phyloP scores from a whole-genome alignment of 768 basidiomycete species.

The Kwoniella pini region DNA sequence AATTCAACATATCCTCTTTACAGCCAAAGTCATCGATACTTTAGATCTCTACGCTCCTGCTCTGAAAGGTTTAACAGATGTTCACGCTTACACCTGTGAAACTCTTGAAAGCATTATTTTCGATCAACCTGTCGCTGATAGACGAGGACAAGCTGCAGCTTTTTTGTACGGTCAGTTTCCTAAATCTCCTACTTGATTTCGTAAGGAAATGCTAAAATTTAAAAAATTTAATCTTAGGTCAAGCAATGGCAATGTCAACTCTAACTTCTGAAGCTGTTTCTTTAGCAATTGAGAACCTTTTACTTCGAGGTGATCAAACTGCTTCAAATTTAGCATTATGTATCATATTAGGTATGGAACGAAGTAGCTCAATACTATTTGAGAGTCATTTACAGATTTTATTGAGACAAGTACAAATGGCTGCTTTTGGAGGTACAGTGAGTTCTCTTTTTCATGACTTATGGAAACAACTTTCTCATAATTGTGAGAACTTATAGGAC shows the following conservation, averaged over 20 bases:
- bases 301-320: slow-evolving; percentile 19
- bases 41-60: slow-evolving; percentile 38
- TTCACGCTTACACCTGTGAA: slow-evolving; percentile 38
- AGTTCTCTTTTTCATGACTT: too few relatives aligned
- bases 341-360: slow-evolving; percentile 36
- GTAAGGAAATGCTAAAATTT: too few relatives aligned
- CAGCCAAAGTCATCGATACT: slow-evolving; percentile 42
- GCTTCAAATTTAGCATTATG: slow-evolving; percentile 35
- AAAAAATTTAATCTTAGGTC: too few relatives aligned
- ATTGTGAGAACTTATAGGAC: too few relatives aligned
- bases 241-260: slow-evolving; percentile 40
- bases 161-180: slow-evolving; percentile 33
- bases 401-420: slow-evolving; percentile 35
- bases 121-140: slow-evolving; percentile 20
- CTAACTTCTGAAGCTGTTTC: slow-evolving; percentile 33
- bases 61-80: slow-evolving; percentile 39
- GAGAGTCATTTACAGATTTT: slow-evolving; percentile 34
- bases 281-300: slow-evolving; percentile 39
- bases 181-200: too few relatives aligned
- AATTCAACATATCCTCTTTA: background rate
- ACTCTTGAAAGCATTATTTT: slow-evolving; percentile 36
- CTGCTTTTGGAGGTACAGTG: slow-evolving; percentile 31
- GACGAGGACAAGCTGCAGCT: slow-evolving; percentile 25
- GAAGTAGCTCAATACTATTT: slow-evolving; percentile 26
- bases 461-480: too few relatives aligned